Evolutionary conservation across 495 filamentous ascomycete genomes (phyloP).

Genomic region (Aspergillus wentii): DNA sequence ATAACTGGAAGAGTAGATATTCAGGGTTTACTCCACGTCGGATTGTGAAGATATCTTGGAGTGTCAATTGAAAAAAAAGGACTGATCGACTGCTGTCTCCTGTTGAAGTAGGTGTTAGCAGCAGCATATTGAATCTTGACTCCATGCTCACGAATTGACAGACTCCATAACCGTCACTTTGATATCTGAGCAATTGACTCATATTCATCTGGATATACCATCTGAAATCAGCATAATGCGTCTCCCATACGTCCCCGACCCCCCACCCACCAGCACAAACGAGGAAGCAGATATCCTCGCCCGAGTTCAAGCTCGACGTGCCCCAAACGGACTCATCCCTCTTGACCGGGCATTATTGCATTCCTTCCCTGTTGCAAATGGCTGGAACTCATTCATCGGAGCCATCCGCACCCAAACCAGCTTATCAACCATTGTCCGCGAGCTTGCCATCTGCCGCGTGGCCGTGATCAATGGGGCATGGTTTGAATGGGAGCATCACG

Average conservation of each 20-base stretch:
- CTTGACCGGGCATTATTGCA: conserved; percentile 74
- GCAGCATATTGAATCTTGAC: too few relatives aligned
- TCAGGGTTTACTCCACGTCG: too few relatives aligned
- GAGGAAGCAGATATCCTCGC: conserved; percentile 51
- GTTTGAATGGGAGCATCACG: conserved; percentile 78
- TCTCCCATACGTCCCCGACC: conserved; percentile 61
- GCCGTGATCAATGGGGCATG: conserved; percentile 67
- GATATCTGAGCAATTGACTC: too few relatives aligned
- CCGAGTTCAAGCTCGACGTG: conserved; percentile 59
- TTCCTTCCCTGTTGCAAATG: conserved; percentile 65
- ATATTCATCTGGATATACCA: too few relatives aligned
- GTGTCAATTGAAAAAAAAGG: too few relatives aligned
- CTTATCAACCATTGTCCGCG: conserved; percentile 55
- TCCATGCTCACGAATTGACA: too few relatives aligned
- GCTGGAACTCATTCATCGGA: conserved; percentile 77
- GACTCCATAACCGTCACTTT: too few relatives aligned
- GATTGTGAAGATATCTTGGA: too few relatives aligned
- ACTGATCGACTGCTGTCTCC: too few relatives aligned
- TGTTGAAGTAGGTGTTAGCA: too few relatives aligned
- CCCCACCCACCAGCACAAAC: conserved; percentile 41
- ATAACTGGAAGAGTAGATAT: too few relatives aligned
- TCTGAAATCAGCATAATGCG: too few relatives aligned
- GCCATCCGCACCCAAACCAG: conserved; percentile 64
- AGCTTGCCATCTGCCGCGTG: conserved; percentile 70
- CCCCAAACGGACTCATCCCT: conserved; percentile 57